Conservation (phyloP, 2,329 filamentous ascomycete genomes). For the Penicillium sp. region DNA sequence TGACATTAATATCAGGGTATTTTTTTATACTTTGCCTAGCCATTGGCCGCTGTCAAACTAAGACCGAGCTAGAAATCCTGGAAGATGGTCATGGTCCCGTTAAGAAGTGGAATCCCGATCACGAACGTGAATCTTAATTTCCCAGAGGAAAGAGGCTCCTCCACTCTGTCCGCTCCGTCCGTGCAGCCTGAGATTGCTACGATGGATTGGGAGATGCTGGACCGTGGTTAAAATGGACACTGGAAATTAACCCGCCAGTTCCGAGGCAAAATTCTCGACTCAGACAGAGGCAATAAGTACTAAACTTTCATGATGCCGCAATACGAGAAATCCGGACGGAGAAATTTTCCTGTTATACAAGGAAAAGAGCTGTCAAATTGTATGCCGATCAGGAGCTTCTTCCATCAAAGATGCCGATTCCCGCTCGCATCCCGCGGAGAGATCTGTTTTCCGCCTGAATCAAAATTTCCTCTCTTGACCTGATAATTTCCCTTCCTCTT, state of each 20-base stretch:
- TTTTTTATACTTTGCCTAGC: slow-evolving; percentile 3
- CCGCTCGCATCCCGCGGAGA: slow-evolving; percentile 7
- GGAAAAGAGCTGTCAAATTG: slow-evolving; percentile 18
- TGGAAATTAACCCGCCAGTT: slow-evolving; percentile 5
- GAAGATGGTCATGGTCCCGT: slow-evolving; percentile 3
- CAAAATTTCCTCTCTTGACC: background rate
- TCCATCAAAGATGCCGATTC: slow-evolving; percentile 13
- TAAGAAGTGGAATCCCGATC: slow-evolving; percentile 7
- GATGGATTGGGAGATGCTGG: background rate
- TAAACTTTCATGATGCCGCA: background rate
- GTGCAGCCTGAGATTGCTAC: slow-evolving; percentile 6
- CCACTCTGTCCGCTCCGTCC: slow-evolving; percentile 3
- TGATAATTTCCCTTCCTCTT: background rate
- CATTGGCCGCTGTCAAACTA: slow-evolving; percentile 10
- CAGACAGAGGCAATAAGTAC: background rate
- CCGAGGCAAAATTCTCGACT: background rate
- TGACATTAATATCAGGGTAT: background rate
- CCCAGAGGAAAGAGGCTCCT: slow-evolving; percentile 5
- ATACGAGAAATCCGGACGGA: background rate
- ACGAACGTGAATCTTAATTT: slow-evolving; percentile 14
- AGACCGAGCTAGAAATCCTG: slow-evolving; percentile 7
- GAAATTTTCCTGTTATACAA: background rate
- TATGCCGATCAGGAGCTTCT: slow-evolving; percentile 22
- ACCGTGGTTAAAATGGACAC: background rate
- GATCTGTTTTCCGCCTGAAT: slow-evolving; percentile 8